Conservation (phyloP, 176 grass and related monocot genomes). For the Tillandsia fasciculata region DNA sequence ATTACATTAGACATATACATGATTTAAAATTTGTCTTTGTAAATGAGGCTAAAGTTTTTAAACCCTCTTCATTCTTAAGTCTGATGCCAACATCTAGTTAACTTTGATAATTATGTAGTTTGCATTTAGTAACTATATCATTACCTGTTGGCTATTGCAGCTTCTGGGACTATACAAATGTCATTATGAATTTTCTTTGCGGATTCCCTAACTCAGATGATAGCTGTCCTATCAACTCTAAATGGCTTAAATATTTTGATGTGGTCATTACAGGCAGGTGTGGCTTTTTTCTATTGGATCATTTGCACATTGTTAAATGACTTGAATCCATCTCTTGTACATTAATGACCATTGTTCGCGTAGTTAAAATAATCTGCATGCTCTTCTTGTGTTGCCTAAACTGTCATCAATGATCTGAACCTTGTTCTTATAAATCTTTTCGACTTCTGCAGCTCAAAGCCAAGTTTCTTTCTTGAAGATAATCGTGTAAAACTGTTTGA, state of each 20-base stretch:
- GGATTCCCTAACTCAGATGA: conserved; percentile 43
- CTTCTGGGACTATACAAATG: conserved; percentile 96
- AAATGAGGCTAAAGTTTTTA: background rate
- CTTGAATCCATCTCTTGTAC: background rate
- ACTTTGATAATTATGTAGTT: background rate
- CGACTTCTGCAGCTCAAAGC: conserved; percentile 65
- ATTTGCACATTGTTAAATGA: background rate
- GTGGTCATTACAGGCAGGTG: conserved; percentile 96
- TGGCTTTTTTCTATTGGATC: conserved; percentile 10
- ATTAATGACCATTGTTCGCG: conserved; percentile 2
- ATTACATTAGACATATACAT: background rate
- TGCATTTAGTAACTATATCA: conserved; percentile 23
- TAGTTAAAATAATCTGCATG: conserved; percentile 17
- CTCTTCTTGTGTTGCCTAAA: conserved; percentile 2
- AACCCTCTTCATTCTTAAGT: background rate
- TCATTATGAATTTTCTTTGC: conserved; percentile 95
- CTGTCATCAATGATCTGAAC: background rate
- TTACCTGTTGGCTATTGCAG: conserved; percentile 35
- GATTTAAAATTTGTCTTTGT: background rate
- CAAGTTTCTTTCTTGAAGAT: conserved; percentile 93
- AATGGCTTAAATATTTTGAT: conserved; percentile 93
- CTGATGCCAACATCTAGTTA: background rate
- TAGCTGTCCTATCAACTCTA: conserved; percentile 39
- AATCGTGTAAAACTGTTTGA: conserved; percentile 78
- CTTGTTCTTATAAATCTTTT: background rate